These are phyloP conservation scores for Ensete glaucum DNA, from an alignment of 176 grass and related monocot species.

Conservation along the genomic window DNA sequence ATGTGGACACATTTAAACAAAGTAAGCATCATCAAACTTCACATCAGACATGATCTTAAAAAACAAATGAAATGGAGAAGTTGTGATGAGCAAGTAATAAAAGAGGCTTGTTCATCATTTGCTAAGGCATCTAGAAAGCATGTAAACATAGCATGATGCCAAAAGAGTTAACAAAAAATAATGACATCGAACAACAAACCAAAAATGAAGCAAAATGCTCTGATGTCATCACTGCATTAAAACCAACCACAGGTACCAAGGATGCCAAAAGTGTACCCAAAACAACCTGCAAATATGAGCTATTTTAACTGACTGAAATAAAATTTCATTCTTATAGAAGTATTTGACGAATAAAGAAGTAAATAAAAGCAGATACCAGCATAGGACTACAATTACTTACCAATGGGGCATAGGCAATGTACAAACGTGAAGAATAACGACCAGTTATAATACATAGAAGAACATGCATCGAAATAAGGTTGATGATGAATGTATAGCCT, in stretches of 20 bases:
- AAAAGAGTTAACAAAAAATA: background rate
- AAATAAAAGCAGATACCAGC: background rate
- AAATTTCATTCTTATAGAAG: background rate
- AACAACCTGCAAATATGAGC: slow-evolving; percentile 61
- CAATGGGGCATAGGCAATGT: slow-evolving; percentile 97
- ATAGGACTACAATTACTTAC: slow-evolving; percentile 42
- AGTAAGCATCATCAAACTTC: too few species aligned
- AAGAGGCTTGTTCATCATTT: background rate
- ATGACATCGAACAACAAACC: slow-evolving; percentile 32
- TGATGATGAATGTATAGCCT: slow-evolving; percentile 99
- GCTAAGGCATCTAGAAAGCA: background rate
- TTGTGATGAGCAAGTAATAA: background rate
- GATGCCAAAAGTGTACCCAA: slow-evolving; percentile 90
- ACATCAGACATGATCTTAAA: too few species aligned
- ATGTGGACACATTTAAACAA: too few species aligned
- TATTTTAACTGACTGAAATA: background rate
- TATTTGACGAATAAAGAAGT: background rate
- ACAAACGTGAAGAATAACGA: slow-evolving; percentile 86
- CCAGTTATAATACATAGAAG: slow-evolving; percentile 96
- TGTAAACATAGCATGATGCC: background rate
- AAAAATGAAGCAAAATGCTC: slow-evolving; percentile 98
- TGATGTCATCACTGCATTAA: slow-evolving; percentile 99
- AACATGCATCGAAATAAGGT: slow-evolving; percentile 99
- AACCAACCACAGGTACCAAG: slow-evolving; percentile 99
- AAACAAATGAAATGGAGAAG: background rate